Base-by-base conservation (phyloP, 2,329 filamentous ascomycete species). In the Pseudocercospora musae region DNA sequence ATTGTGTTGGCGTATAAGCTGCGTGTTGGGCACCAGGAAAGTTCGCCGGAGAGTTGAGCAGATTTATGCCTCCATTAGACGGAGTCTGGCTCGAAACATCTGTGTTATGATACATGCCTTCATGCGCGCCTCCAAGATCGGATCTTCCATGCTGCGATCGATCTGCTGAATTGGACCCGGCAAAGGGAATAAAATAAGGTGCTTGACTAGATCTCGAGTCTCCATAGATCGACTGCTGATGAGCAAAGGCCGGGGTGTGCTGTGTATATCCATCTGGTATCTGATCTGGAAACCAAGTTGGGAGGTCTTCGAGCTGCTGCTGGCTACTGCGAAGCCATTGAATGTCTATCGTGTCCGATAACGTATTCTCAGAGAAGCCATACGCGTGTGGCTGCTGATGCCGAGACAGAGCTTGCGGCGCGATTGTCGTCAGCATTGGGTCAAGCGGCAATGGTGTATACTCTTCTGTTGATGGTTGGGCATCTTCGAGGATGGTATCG, bases 1-100 rank as follows among this genome's bases (percentile, higher is more conserved):
- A 7, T 44, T 63, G 58, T 29, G 58, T 60, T 13, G 33, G 18
- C n/a, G 48, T 5, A 15, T 37, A 9, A 55, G 60, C 9, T 49
- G 5, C 6, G 21, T 8, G 21, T 54, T 52, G 49, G 15, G 20
- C 25, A 5, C 20, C 49, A 20, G 9, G 25, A n/a, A 29, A 29
- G 3, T 31, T 10, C 1, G 9, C 49, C 5, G 49, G 49, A 31
- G 49, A 31, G 4, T 53, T 53, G 13, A 18, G 25, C 49, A 53
- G 21, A 3, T 27, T 25, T 25, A 53, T 53, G 49, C 49, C 20
- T 21, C 13, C 20, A 9, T 49, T 13, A 13, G 44, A 23, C 25
- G 10, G 10, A n/a, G 9, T 25, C 4, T 40, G 37, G 20, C 13
- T 8, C 44, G 44, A 49, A 13, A 13, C n/a, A 25, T 49, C 44